phyloP scores from a whole-genome alignment of 2,329 filamentous ascomycete species.

The Penicillium sp. region DNA sequence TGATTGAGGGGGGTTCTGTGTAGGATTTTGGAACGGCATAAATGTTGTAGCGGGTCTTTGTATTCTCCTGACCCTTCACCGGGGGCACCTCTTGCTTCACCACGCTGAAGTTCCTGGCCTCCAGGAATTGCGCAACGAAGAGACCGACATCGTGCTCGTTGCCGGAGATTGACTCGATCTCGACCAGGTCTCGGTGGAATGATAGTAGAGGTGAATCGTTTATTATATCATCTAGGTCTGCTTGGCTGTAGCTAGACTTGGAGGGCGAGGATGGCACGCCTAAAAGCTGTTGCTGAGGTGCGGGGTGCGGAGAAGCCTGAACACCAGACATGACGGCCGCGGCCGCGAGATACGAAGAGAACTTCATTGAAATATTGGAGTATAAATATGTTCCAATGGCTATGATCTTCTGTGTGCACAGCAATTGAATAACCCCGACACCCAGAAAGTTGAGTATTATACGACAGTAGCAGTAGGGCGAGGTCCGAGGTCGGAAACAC shows the following conservation, averaged over 20 bases:
- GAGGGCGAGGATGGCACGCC: constrained; percentile 3
- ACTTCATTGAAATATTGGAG: constrained; percentile 11
- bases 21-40: constrained; percentile 49
- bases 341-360: constrained; percentile 16
- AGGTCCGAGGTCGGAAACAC: neutral
- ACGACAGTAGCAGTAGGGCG: neutral
- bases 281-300: constrained; percentile 16
- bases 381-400: neutral
- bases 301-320: constrained; percentile 25
- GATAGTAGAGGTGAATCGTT: constrained; percentile 50
- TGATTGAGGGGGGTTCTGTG: constrained; percentile 20
- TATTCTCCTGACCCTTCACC: constrained; percentile 10
- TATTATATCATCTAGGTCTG: constrained; percentile 31
- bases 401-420: neutral
- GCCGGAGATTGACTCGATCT: constrained; percentile 62
- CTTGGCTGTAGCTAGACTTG: constrained; percentile 1
- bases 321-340: constrained; percentile 14
- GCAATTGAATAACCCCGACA: neutral
- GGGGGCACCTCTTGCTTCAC: constrained; percentile 45
- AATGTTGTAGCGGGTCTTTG: constrained; percentile 58
- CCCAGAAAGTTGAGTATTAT: neutral
- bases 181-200: constrained; percentile 66
- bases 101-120: constrained; percentile 52
- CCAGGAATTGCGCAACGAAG: constrained; percentile 61
- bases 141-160: constrained; percentile 60